Evolutionary conservation across 768 basidiomycete genomes (phyloP), one percentile per base, ranked within the genome.

Genomic region (Pisolithus marmoratus): DNA sequence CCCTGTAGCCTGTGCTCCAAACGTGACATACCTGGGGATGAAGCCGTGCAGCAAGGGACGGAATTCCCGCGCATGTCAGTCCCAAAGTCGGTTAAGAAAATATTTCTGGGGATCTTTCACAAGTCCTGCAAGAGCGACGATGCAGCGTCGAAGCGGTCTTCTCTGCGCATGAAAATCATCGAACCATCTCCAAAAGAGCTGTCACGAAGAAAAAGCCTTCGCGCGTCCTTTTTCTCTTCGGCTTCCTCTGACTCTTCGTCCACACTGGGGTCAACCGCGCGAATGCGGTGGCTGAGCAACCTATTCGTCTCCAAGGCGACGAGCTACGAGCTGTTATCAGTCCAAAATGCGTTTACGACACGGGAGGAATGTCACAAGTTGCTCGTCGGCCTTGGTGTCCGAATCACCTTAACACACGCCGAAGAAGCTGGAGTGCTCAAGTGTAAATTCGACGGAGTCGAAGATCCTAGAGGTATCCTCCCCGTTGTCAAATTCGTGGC

Each of bases 261-360:
- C 19, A 69, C 72, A 2, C 70, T 72, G n/a, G 70, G 75, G 3
- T 68, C 74, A 41, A 68, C 78, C 26, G 73, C 74, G 50, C 69
- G 70, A 69, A 80, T 81, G 55, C 80, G 77, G 47, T 98, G 94
- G 95, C 81, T 99, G 55, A 83, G 83, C 41, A 88, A 84, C 60
- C 78, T 96, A 38, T 94, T 97, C 79, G 87, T 82, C 64, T 85
- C 91, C 72, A 90, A 86, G 61, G 83, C 89, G 0, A 72, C 81
- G 27, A 75, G 70, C 27, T 81, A 80, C 59, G 62, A 64, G 23
- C 72, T 94, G 11, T 66, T 80, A 40, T 90, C 86, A 4, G 67
- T 74, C 14, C 74, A 78, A 50, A 81, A 84, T 53, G 67, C 76
- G 11, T 74, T 81, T 55, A 82, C 77, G 38, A 88, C 92, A 6